Evolutionary conservation across 139 green algal species (phyloP).

Genomic region (Chlorella sp.): DNA sequence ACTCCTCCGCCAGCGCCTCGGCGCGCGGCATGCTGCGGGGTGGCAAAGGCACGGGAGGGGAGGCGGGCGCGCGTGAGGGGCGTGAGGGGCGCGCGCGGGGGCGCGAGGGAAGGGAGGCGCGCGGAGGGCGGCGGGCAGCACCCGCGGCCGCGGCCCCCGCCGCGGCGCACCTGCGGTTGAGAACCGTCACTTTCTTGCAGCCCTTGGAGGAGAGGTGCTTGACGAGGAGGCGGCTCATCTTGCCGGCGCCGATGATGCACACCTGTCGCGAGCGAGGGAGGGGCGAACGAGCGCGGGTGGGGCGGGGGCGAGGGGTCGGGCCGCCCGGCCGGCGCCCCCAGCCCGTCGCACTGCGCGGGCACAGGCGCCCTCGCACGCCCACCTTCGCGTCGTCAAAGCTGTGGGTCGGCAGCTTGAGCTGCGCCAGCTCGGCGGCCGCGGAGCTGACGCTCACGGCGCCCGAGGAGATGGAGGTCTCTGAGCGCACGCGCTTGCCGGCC

Average conservation of each 20-base stretch:
- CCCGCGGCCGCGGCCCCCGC: no score
- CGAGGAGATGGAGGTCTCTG: constrained; percentile 92
- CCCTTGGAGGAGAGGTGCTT: constrained; percentile 98
- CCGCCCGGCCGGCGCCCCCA: neutral
- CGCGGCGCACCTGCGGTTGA: constrained; percentile 84
- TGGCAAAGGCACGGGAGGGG: neutral
- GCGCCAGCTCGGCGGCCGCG: constrained; percentile 95
- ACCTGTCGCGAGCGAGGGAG: constrained; percentile 39
- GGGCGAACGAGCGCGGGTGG: neutral
- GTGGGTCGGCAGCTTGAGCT: constrained; percentile 95
- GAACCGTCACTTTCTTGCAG: constrained; percentile 86
- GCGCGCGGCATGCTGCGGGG: constrained; percentile 71
- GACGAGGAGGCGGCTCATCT: constrained; percentile 97
- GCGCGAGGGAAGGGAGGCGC: neutral
- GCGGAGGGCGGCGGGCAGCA: neutral
- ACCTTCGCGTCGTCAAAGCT: constrained; percentile 75
- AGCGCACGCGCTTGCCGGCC: constrained; percentile 94
- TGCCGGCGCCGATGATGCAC: constrained; percentile 97
- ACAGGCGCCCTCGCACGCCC: neutral
- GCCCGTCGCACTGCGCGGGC: neutral
- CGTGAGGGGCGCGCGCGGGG: neutral
- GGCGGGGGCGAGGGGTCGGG: neutral
- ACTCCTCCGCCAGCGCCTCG: constrained; percentile 92
- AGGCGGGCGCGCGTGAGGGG: neutral
- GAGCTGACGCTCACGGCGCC: constrained; percentile 94